These are phyloP conservation scores for Phytophthora foliorum DNA, from an alignment of 352 stramenopile species.

Conservation along the genomic window DNA sequence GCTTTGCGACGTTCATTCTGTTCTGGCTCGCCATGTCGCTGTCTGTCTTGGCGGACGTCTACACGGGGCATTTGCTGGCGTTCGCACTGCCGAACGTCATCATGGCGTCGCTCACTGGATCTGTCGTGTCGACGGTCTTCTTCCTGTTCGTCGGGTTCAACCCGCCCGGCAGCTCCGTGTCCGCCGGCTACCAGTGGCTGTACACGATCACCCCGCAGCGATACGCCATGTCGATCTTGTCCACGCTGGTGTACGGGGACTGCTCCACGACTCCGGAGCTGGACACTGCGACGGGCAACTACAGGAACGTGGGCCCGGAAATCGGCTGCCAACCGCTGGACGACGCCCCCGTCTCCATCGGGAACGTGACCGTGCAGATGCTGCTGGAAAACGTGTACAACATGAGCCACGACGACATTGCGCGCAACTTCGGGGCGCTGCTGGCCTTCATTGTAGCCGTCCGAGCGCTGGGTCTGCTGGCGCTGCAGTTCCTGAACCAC, in stretches of 20 bases:
- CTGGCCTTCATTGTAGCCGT: slow-evolving; percentile 23
- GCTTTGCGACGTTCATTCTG: slow-evolving; percentile 49
- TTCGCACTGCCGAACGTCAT: slow-evolving; percentile 39
- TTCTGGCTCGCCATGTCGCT: slow-evolving; percentile 74
- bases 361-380: slow-evolving; percentile 24
- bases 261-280: slow-evolving; percentile 16
- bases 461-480: slow-evolving; percentile 19
- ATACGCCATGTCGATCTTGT: slow-evolving; percentile 19
- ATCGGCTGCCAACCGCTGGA: slow-evolving; percentile 21
- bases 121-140: slow-evolving; percentile 50
- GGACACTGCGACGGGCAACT: not conserved
- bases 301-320: slow-evolving; percentile 19
- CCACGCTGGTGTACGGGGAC: slow-evolving; percentile 16
- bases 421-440: slow-evolving; percentile 18
- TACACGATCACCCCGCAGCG: slow-evolving; percentile 17
- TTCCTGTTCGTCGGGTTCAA: slow-evolving; percentile 64
- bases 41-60: slow-evolving; percentile 62
- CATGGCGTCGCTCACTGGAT: slow-evolving; percentile 42
- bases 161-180: slow-evolving; percentile 37
- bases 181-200: slow-evolving; percentile 34
- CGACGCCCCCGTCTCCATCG: slow-evolving; percentile 19
- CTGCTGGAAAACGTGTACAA: slow-evolving; percentile 27
- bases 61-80: slow-evolving; percentile 77
- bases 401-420: slow-evolving; percentile 23
- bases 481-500: slow-evolving; percentile 31